Evolutionary conservation across 176 grass and related monocot genomes (phyloP).

Genomic region (Echinochloa phyllopogon): DNA sequence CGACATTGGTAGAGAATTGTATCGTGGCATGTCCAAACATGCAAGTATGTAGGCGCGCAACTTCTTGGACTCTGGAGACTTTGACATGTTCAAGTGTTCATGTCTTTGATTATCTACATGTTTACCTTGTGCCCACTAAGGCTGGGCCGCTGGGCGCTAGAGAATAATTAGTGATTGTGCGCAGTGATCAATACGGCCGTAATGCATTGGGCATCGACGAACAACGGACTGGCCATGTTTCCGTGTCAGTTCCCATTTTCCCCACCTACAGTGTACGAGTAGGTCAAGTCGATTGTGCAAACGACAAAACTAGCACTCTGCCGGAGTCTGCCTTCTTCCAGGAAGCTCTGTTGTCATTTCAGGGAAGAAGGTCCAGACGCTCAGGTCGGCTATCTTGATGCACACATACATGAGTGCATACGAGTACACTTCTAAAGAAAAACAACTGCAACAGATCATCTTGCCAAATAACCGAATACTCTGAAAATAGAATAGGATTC

Average conservation of each 20-base stretch:
- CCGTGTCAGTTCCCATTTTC: not conserved
- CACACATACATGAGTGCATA: not conserved
- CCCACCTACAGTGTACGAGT: not conserved
- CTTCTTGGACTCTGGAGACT: not conserved
- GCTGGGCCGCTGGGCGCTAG: not conserved
- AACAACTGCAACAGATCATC: not conserved
- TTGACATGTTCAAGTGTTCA: not conserved
- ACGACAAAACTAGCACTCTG: not conserved
- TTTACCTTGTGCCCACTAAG: not conserved
- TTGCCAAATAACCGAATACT: not conserved
- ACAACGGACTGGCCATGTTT: not conserved
- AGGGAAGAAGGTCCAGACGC: not conserved
- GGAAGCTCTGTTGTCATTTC: not conserved
- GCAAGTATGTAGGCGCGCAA: not conserved
- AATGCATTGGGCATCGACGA: slow-evolving; percentile 5
- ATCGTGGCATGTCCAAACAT: not conserved
- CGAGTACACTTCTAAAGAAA: not conserved
- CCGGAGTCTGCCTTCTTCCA: not conserved
- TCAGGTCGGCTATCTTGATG: not conserved
- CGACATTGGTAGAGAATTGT: not conserved
- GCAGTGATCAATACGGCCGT: not conserved
- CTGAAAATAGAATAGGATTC: not conserved
- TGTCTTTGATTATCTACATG: not conserved
- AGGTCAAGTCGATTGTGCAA: slow-evolving; percentile 27
- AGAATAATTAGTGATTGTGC: not conserved